Evolutionary conservation across 139 green algal species (phyloP), one percentile per base, ranked within the genome.

Genomic region (Trebouxia sp.): DNA sequence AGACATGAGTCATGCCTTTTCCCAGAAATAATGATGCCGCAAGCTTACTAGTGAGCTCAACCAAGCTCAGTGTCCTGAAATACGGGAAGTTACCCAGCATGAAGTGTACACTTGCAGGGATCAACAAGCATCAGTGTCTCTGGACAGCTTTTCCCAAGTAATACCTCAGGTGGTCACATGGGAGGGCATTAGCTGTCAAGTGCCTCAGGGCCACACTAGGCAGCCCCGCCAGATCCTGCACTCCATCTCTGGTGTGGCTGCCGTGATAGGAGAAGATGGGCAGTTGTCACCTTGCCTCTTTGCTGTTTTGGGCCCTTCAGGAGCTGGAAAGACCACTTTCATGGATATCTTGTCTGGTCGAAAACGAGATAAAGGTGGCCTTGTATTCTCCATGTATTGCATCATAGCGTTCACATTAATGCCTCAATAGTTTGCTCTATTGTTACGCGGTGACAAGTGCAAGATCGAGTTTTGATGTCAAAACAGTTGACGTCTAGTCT

Each of bases 321-420:
- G 88, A 15, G 91, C 89, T 48, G 69, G 88, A 62, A 92, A 94
- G 85, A 94, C 88, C n/a, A 93, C 89, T 11, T 85, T 94, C 65
- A 85, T 94, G 65, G 90, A 94, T 75, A 87, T 94, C 47, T 82
- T 94, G 56, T 65, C 89, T 28, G 90, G 90, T 1, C 84, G 89
- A 48, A 42, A 81, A 45, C 56, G 85, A 81, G 26, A 84, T 80
- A 30, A 30, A 84, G 69, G 41, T 80, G n/a, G n/a, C n/a, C n/a
- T n/a, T n/a, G n/a, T n/a, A n/a, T n/a, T n/a, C n/a, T n/a, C n/a
- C n/a, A n/a, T n/a, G n/a, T n/a, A n/a, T n/a, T n/a, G n/a, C n/a
- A n/a, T n/a, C n/a, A n/a, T n/a, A n/a, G n/a, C n/a, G n/a, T n/a
- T n/a, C n/a, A n/a, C n/a, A n/a, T n/a, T n/a, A n/a, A n/a, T n/a